Base-by-base conservation (phyloP, 2,329 filamentous ascomycete species). In the Curvularia sp. region DNA sequence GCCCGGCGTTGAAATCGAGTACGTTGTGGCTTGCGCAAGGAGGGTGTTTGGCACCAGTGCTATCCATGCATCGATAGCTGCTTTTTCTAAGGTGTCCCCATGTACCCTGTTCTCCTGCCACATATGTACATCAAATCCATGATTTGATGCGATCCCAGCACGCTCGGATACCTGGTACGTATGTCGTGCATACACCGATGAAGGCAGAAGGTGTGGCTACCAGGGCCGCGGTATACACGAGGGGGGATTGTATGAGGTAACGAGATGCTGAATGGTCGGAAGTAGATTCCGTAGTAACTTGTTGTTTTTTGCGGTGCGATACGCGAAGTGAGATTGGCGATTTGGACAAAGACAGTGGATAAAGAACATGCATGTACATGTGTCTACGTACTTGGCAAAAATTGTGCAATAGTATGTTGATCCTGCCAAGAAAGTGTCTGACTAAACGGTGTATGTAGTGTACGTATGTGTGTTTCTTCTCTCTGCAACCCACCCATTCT, bases 321-420 rank as follows among this genome's bases (percentile, higher is more conserved):
- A 41, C 33, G 22, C 35, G 48, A 50, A n/a, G 7, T 41, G 33
- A 41, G 48, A 50, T 42, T 31, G 42, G 49, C 49, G 38, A 51
- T 26, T n/a, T 35, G 33, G 4, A n/a, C 13, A n/a, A 12, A 12
- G 33, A 35, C n/a, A 13, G 10, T 33, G n/a, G n/a, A 28, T 4
- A 15, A 28, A 41, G 22, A 20, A 39, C 18, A 15, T n/a, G 12
- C 22, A 24, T 20, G 20, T 24, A 43, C 33, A 38, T 18, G 5
- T 38, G 13, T 35, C 12, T 15, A 15, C 1, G 4, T 15, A 35
- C 33, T 6, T 15, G 33, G 33, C 4, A n/a, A 1, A 12, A 2
- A 31, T 10, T 12, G 9, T 31, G 30, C 8, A 31, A 31, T 31
- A 1, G 30, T 31, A 10, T 31, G 30, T 31, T 8, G 26, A 28